These are phyloP conservation scores for Crepidotus variabilis DNA, from an alignment of 768 basidiomycete species.

Conservation along the genomic window DNA sequence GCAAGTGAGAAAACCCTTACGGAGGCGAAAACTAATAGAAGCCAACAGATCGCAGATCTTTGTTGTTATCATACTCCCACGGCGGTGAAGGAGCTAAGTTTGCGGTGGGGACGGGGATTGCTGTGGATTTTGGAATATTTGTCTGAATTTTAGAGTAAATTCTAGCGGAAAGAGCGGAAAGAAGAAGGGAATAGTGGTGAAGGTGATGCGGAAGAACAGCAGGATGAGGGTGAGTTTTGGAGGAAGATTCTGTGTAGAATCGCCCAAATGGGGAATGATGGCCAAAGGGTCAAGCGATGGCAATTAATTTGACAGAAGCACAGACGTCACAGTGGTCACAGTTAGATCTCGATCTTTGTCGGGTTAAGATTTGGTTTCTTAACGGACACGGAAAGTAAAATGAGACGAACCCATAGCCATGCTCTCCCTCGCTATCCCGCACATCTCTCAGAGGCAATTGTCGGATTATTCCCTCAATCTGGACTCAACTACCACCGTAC, in stretches of 20 bases:
- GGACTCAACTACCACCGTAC: constrained; percentile 8
- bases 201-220: constrained; percentile 11
- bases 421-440: constrained; percentile 24
- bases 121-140: constrained; percentile 10
- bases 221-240: constrained; percentile 13
- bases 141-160: neutral
- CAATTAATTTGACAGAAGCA: constrained; percentile 16
- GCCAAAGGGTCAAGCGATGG: constrained; percentile 11
- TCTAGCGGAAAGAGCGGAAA: constrained; percentile 11
- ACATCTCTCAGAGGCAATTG: constrained; percentile 17
- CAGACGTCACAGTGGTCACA: constrained; percentile 16
- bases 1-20: constrained; percentile 4
- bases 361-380: constrained; percentile 10
- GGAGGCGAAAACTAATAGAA: constrained; percentile 2
- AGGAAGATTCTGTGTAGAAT: constrained; percentile 12
- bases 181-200: constrained; percentile 10
- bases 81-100: neutral
- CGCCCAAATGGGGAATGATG: constrained; percentile 10
- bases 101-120: constrained; percentile 2
- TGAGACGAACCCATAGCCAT: constrained; percentile 5
- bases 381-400: constrained; percentile 6
- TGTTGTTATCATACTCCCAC: constrained; percentile 7
- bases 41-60: constrained; percentile 8
- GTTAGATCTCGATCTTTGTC: constrained; percentile 19
- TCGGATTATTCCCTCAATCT: neutral